Base-by-base conservation (phyloP, 2,329 filamentous ascomycete species). In the Tetracladium maxilliforme region DNA sequence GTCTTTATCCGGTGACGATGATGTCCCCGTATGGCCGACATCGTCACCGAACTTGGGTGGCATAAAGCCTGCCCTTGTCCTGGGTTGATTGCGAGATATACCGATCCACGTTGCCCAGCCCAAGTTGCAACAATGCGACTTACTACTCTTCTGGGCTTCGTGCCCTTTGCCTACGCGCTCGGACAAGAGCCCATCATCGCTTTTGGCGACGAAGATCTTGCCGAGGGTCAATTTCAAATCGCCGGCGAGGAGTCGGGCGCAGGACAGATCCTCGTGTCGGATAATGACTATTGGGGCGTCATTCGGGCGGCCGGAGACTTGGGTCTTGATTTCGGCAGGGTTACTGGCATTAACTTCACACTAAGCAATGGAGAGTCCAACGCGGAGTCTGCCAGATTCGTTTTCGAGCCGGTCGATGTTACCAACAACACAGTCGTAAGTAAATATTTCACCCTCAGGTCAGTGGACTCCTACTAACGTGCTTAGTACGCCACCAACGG, bases 241-340 rank as follows among this genome's bases (percentile, higher is more conserved):
- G 40, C 49, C 30, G 39, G 56, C 42, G 52, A 47, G 8, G 37
- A 41, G 4, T 33, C 45, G 13, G 40, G 46, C 9, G 35, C 45
- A 24, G 51, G 58, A 0, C 60, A 65, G 39, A 67, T 75, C 25
- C 49, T 64, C 4, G 53, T 71, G n/a, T 64, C 66, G 7, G 38
- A 45, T 12, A 51, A 64, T 28, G 74, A 80, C 31, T 76, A 66
- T 54, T 73, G 69, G 50, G 75, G 72, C 29, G 75, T 80, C 2
- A 58, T 78, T 27, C 63, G 74, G 14, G 72, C 70, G 5, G 75
- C 71, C 1, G 58, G 70, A 19, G 75, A 82, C 44, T 57, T 82
- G 7, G 70, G 72, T 0, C 40, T 56, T 4, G 76, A 82, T 44
- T 77, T 82, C 48, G 73, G 73, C 10, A 64, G 70, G n/a, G 72